phyloP scores from a whole-genome alignment of 2,329 filamentous ascomycete genomes.

The Karstenula rhodostoma region DNA sequence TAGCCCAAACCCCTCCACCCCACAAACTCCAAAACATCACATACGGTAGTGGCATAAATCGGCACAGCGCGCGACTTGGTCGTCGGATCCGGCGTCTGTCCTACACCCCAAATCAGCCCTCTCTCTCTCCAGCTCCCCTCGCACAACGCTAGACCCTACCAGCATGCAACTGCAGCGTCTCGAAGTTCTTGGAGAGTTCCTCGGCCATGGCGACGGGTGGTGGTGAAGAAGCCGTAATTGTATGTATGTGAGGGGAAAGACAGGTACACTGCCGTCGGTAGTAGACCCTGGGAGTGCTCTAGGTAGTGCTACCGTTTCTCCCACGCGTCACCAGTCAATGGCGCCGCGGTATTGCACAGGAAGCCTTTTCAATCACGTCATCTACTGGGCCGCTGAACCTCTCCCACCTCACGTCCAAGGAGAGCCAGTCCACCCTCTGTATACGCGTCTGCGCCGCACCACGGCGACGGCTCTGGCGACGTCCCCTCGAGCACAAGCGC shows the following conservation, averaged over 20 bases:
- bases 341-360: conserved; percentile 7
- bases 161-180: conserved; percentile 61
- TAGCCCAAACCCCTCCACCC: conserved; percentile 14
- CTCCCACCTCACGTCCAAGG: too few relatives aligned
- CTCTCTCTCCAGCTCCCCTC: neutral
- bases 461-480: neutral
- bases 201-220: conserved; percentile 41
- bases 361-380: conserved; percentile 11
- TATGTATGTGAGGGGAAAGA: neutral
- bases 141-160: conserved; percentile 43
- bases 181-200: conserved; percentile 55
- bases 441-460: neutral
- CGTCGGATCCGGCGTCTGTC: conserved; percentile 76
- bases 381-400: neutral
- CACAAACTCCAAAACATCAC: conserved; percentile 17
- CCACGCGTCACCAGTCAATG: neutral
- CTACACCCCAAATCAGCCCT: conserved; percentile 55
- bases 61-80: conserved; percentile 92
- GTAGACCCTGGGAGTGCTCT: neutral
- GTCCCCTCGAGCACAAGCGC: neutral
- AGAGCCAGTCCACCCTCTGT: neutral
- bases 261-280: neutral
- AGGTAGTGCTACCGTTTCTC: neutral
- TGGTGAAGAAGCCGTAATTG: neutral
- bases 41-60: conserved; percentile 89